Evolutionary conservation across 1,139 yeast genomes (phyloP).

Genomic region (Nakaseomyces uthaithaninus): DNA sequence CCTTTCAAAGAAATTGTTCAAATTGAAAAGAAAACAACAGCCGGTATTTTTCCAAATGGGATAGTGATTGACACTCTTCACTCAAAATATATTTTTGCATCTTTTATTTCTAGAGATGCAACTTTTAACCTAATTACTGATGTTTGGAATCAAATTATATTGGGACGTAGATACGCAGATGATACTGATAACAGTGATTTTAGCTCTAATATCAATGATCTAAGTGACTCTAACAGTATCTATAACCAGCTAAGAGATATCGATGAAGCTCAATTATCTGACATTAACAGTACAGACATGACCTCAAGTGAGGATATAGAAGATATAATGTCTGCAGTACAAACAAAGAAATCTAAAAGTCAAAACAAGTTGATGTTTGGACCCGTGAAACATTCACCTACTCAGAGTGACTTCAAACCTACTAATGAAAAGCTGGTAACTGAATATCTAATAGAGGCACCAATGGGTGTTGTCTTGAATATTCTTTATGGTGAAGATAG

Average conservation of each 20-base stretch:
- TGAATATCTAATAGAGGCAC: conserved; percentile 61
- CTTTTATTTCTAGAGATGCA: conserved; percentile 59
- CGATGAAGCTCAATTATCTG: conserved; percentile 7
- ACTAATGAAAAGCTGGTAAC: conserved; percentile 56
- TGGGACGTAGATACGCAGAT: conserved; percentile 25
- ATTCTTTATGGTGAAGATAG: conserved; percentile 69
- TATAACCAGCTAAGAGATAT: conserved; percentile 8
- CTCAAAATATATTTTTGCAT: conserved; percentile 64
- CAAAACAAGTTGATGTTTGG: conserved; percentile 17
- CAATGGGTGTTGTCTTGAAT: conserved; percentile 65
- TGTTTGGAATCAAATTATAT: conserved; percentile 46
- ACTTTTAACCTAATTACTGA: conserved; percentile 53
- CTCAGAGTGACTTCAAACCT: conserved; percentile 43
- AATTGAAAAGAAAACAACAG: conserved; percentile 64
- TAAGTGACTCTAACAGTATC: conserved; percentile 10
- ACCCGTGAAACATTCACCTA: conserved; percentile 47
- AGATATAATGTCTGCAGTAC: conserved; percentile 14
- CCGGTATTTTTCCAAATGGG: conserved; percentile 68
- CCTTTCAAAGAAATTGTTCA: conserved; percentile 64
- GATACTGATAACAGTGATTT: conserved; percentile 17
- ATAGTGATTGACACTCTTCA: conserved; percentile 63
- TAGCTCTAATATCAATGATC: conserved; percentile 12
- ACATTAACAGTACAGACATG: conserved; percentile 20
- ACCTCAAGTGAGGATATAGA: conserved; percentile 26
- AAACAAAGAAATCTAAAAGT: conserved; percentile 8